phyloP scores from a whole-genome alignment of 2,329 filamentous ascomycete species.

The Monilinia laxa region DNA sequence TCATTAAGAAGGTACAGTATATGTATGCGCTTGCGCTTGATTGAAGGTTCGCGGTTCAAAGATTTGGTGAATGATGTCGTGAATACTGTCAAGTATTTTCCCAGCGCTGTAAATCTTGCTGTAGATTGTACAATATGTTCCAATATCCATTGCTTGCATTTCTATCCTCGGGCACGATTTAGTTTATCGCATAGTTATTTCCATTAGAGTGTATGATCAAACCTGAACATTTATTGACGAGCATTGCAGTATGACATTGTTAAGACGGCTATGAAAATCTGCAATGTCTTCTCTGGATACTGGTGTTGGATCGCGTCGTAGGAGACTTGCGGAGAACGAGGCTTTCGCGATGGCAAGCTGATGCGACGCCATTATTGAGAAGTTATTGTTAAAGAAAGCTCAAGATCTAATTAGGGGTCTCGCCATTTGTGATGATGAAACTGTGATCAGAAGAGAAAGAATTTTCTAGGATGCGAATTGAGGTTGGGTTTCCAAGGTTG shows the following conservation, averaged over 20 bases:
- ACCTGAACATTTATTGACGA: conserved; percentile 84
- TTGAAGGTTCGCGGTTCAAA: conserved; percentile 49
- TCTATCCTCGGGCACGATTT: conserved; percentile 56
- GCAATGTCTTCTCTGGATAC: conserved; percentile 69
- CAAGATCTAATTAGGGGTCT: not conserved
- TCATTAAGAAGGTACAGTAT: conserved; percentile 79
- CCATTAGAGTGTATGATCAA: conserved; percentile 48
- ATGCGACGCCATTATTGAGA: conserved; percentile 59
- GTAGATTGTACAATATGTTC: conserved; percentile 67
- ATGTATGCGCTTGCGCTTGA: conserved; percentile 69
- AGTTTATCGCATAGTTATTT: conserved; percentile 40
- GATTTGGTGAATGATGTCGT: conserved; percentile 55
- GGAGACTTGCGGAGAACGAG: conserved; percentile 69
- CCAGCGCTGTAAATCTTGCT: conserved; percentile 64
- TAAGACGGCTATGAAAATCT: conserved; percentile 65
- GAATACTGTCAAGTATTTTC: conserved; percentile 72
- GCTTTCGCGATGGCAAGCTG: conserved; percentile 77
- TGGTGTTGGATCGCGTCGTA: conserved; percentile 71
- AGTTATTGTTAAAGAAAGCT: not conserved
- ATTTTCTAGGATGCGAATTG: not conserved
- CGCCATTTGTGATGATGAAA: conserved; percentile 1
- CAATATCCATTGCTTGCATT: conserved; percentile 84
- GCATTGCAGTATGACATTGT: conserved; percentile 66
- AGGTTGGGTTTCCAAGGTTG: not conserved
- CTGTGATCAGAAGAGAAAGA: not conserved